These are phyloP conservation scores for Cryomyces minteri DNA, from an alignment of 495 filamentous ascomycete species.

Conservation along the genomic window DNA sequence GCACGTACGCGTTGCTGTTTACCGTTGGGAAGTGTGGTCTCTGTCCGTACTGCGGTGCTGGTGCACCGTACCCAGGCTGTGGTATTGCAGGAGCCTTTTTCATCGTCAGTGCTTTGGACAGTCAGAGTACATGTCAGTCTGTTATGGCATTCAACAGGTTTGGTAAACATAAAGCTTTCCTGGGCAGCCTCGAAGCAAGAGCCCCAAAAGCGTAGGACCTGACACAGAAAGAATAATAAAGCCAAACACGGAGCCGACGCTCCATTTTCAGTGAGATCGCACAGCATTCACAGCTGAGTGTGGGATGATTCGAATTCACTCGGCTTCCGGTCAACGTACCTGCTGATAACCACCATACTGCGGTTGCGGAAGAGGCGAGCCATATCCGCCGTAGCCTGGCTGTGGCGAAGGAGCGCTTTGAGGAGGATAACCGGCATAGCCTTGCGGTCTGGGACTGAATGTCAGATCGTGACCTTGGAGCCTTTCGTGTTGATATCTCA, in stretches of 20 bases:
- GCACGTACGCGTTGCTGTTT: conserved; percentile 32
- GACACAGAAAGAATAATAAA: too few relatives aligned
- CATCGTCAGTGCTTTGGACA: not conserved
- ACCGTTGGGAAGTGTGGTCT: conserved; percentile 21
- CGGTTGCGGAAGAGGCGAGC: conserved; percentile 14
- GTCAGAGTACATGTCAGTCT: not conserved
- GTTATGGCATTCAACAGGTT: not conserved
- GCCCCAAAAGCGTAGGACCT: too few relatives aligned
- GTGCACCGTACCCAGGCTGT: conserved; percentile 2
- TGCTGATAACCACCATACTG: conserved; percentile 32
- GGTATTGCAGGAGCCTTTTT: not conserved
- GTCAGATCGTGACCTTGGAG: not conserved
- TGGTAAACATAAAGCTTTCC: conserved; percentile 1
- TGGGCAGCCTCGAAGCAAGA: not conserved
- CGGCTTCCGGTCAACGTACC: conserved; percentile 13
- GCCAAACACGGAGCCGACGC: too few relatives aligned
- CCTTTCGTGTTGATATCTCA: not conserved
- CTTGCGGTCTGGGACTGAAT: not conserved
- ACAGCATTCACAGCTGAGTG: too few relatives aligned
- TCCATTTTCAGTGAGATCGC: too few relatives aligned
- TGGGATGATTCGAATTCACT: conserved; percentile 1
- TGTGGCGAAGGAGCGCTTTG: conserved; percentile 15
- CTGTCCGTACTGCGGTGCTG: conserved; percentile 26
- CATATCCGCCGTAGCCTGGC: conserved; percentile 15
- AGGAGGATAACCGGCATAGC: conserved; percentile 5